phyloP scores from a whole-genome alignment of 306 rosid species.

The Erythrophleum fordii region DNA sequence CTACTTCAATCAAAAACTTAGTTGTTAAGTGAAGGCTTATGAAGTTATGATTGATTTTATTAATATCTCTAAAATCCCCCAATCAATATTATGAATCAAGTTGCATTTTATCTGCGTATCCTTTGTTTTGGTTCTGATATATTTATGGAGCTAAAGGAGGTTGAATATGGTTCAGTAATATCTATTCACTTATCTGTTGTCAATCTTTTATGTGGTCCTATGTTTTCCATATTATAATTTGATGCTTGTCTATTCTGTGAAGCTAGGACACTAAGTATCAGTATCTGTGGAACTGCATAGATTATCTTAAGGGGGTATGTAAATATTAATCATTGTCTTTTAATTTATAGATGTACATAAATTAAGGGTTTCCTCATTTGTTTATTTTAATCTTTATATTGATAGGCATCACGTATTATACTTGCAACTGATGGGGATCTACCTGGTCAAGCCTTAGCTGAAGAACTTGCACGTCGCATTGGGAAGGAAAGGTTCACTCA shows the following conservation, averaged over 20 bases:
- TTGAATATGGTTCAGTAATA: background rate
- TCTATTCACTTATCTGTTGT: constrained; percentile 14
- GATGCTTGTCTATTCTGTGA: constrained; percentile 69
- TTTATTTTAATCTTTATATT: constrained; percentile 38
- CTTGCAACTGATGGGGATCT: constrained; percentile 95
- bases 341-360: constrained; percentile 18
- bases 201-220: constrained; percentile 20
- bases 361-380: constrained; percentile 2
- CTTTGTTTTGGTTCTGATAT: background rate
- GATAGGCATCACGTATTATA: constrained; percentile 84
- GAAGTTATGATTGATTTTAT: background rate
- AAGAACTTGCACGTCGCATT: constrained; percentile 97
- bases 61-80: background rate
- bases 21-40: background rate
- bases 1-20: background rate
- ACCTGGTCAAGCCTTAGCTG: constrained; percentile 99
- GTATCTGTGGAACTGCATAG: constrained; percentile 95
- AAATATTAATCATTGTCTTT: constrained; percentile 23
- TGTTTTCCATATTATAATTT: constrained; percentile 42
- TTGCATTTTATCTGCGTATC: background rate
- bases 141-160: background rate
- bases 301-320: constrained; percentile 69
- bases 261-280: constrained; percentile 94
- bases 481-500: constrained; percentile 81
- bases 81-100: background rate